Conservation (phyloP, 768 basidiomycete species). For the Mrakia gelida region DNA sequence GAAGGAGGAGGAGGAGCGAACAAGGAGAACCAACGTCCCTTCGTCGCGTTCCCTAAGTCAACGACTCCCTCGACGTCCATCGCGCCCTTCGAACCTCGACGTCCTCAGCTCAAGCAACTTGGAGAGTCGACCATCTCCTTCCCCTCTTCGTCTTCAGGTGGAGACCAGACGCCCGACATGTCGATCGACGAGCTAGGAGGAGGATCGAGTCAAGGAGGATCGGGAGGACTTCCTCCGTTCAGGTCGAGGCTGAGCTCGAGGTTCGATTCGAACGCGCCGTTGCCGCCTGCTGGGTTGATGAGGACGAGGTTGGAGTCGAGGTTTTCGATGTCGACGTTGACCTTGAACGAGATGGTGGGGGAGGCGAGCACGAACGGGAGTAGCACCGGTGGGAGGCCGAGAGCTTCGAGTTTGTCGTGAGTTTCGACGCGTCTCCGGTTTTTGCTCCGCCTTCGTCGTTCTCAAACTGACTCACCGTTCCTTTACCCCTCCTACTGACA, state of each 20-base stretch:
- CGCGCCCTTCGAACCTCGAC: background rate
- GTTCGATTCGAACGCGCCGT: conserved; percentile 30
- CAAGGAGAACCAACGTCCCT: conserved; percentile 4
- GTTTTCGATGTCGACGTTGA: background rate
- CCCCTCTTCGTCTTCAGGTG: conserved; percentile 11
- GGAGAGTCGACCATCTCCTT: conserved; percentile 23
- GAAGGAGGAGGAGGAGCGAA: background rate
- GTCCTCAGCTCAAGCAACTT: background rate
- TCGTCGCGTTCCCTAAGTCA: conserved; percentile 1
- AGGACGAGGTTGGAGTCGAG: conserved; percentile 6
- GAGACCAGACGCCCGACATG: background rate
- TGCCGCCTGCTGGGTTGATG: conserved; percentile 19
- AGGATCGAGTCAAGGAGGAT: background rate
- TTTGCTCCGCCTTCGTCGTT: too few species aligned
- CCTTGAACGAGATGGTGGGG: background rate
- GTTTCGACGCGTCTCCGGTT: background rate
- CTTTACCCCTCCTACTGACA: conserved; percentile 22
- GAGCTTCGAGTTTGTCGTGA: conserved; percentile 16
- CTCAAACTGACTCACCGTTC: conserved; percentile 29
- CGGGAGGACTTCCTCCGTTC: background rate
- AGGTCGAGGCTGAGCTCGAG: conserved; percentile 1
- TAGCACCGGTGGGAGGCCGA: background rate
- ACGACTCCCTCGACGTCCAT: background rate
- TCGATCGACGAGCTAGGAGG: background rate
- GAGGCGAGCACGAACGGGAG: background rate